A percentile compares a stretch with the other conserved stretches of the same genome.
Conservation (phyloP, 2,329 filamentous ascomycete genomes). For the Alternaria hordeiaustralica region DNA sequence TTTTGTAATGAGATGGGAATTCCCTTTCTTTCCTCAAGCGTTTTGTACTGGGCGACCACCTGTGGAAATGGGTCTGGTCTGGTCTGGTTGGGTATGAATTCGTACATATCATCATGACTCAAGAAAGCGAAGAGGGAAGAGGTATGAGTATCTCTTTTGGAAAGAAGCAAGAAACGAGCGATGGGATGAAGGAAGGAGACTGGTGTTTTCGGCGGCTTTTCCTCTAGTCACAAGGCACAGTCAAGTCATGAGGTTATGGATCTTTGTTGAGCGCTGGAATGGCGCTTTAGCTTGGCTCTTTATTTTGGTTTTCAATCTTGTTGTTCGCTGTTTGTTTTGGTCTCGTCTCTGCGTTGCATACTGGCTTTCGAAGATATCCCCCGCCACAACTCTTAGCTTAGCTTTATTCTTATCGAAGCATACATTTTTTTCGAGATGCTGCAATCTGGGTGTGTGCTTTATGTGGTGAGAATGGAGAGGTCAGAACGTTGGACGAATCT, state of each 20-base stretch:
- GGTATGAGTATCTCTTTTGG: background rate
- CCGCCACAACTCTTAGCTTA: slow-evolving; percentile 9
- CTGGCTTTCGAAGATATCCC: slow-evolving; percentile 18
- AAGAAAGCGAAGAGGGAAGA: background rate
- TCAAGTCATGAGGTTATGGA: slow-evolving; percentile 5
- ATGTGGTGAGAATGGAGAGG: background rate
- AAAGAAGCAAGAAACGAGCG: background rate
- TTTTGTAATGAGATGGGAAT: background rate
- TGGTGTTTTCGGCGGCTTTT: background rate
- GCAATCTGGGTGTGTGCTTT: background rate
- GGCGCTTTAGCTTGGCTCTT: background rate
- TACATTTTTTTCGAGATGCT: background rate
- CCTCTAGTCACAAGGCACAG: background rate
- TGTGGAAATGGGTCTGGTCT: background rate
- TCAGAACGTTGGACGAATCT: background rate
- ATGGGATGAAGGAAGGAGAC: background rate
- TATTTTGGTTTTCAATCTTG: background rate
- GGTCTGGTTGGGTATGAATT: background rate
- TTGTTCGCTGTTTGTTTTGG: background rate
- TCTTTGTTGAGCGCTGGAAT: background rate
- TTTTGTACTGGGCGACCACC: background rate
- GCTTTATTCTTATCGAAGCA: slow-evolving; percentile 6
- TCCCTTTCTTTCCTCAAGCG: background rate
- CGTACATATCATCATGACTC: background rate
- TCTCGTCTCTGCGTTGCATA: slow-evolving; percentile 4